A percentile compares a stretch with the other conserved stretches of the same genome.
Evolutionary conservation across 352 stramenopile species (phyloP).

Genomic region (Thraustochytrium sp.): DNA sequence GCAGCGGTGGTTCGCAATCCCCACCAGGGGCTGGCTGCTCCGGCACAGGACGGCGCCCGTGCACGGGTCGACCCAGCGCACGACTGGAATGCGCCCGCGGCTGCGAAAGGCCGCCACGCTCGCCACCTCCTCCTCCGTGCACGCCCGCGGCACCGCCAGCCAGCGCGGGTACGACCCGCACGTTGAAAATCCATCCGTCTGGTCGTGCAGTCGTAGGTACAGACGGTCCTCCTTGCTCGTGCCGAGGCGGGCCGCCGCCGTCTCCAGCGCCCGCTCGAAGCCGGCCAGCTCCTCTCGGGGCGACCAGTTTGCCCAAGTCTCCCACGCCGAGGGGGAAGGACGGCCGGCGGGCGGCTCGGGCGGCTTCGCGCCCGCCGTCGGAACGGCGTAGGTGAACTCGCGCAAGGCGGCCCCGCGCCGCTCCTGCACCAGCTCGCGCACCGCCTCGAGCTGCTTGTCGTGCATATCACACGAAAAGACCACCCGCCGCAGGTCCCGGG

Average conservation of each 20-base stretch:
- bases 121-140: conserved; percentile 78
- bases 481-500: background rate
- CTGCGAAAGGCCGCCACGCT: conserved; percentile 81
- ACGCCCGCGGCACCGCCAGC: conserved; percentile 78
- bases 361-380: too few species aligned
- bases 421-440: too few species aligned
- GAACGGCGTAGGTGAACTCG: too few species aligned
- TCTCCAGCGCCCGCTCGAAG: conserved; percentile 13
- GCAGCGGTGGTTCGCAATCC: conserved; percentile 82
- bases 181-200: conserved; percentile 63
- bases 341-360: too few species aligned
- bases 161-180: conserved; percentile 87
- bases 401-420: too few species aligned
- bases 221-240: conserved; percentile 56
- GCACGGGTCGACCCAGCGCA: conserved; percentile 82
- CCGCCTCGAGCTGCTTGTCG: background rate
- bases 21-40: conserved; percentile 88
- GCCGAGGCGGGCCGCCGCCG: background rate
- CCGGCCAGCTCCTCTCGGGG: conserved; percentile 43
- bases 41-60: conserved; percentile 86
- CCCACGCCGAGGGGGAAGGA: too few species aligned
- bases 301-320: background rate
- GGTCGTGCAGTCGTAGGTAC: conserved; percentile 36
- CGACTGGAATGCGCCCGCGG: conserved; percentile 77
- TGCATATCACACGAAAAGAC: background rate